Evolutionary conservation across 768 basidiomycete genomes (phyloP), one percentile per base, ranked within the genome.

Genomic region (Kwoniella bestiolae): DNA sequence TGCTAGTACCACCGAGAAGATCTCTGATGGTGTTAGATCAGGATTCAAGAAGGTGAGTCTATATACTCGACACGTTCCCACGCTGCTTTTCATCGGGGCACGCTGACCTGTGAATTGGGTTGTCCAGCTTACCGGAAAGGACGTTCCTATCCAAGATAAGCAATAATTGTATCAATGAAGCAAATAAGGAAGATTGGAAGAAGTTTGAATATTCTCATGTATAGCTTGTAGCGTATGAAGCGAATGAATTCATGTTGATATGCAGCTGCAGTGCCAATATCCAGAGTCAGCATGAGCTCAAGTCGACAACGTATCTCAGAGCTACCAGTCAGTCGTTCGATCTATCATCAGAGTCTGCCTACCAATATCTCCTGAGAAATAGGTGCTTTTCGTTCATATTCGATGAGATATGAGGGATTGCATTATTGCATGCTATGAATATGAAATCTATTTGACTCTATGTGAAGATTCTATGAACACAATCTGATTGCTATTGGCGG

Each of bases 21-120:
- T 72, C 71, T 72, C 71, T 46, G 71, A 72, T 52, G 71, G 71
- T 31, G n/a, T 72, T 49, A 53, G 71, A 44, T 50, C 60, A 6
- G 71, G 56, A 16, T 66, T 72, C 65, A 69, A 72, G 57, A 72
- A 72, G 71, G 68, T 72, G 26, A 32, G 61, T 50, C 41, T 41
- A 2, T 21, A 25, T n/a, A n/a, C n/a, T n/a, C n/a, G n/a, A n/a
- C n/a, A n/a, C n/a, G n/a, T n/a, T n/a, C n/a, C n/a, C n/a, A n/a
- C n/a, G n/a, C n/a, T n/a, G n/a, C n/a, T n/a, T 38, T 38, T 38
- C 2, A 28, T 49, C 26, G n/a, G 3, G 47, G n/a, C n/a, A n/a
- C n/a, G n/a, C n/a, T n/a, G n/a, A n/a, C n/a, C n/a, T n/a, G n/a
- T n/a, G n/a, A n/a, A n/a, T n/a, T n/a, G n/a, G n/a, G n/a, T n/a